Conservation (phyloP, 257 asterid species). For the Striga asiatica region DNA sequence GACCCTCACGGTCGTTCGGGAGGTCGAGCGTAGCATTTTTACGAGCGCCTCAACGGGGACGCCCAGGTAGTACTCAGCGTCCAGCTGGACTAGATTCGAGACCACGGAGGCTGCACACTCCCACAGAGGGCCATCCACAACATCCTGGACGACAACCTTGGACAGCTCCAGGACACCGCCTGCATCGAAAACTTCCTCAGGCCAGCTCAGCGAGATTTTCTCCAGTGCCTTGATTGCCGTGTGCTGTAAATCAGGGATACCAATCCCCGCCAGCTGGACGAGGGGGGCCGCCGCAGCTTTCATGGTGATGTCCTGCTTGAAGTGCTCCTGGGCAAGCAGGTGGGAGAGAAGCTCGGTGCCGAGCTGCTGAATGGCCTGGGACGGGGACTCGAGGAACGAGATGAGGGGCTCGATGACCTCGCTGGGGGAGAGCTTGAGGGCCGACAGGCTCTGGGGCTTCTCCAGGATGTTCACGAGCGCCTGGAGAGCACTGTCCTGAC, state of each 20-base stretch:
- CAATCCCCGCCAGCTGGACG: conserved; percentile 71
- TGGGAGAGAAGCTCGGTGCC: conserved; percentile 72
- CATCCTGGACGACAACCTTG: conserved; percentile 60
- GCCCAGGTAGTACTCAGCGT: conserved; percentile 45
- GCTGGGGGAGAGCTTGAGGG: conserved; percentile 60
- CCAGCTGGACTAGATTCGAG: conserved; percentile 43
- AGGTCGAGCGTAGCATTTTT: conserved; percentile 51
- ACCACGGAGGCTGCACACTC: conserved; percentile 76
- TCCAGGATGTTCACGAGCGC: conserved; percentile 81
- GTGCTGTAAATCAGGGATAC: conserved; percentile 60
- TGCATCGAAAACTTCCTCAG: conserved; percentile 71
- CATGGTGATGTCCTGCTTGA: conserved; percentile 69
- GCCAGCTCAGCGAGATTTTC: conserved; percentile 69
- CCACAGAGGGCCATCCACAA: conserved; percentile 52
- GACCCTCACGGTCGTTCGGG: conserved; percentile 36
- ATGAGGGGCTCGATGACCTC: conserved; percentile 72
- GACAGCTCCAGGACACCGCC: conserved; percentile 79
- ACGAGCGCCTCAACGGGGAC: conserved; percentile 64
- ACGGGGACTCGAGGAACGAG: conserved; percentile 64
- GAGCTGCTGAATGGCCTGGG: conserved; percentile 83
- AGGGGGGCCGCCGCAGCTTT: conserved; percentile 71
- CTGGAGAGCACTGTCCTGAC: conserved; percentile 89
- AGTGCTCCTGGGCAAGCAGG: conserved; percentile 75
- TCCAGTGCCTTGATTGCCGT: conserved; percentile 77
- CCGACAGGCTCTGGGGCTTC: conserved; percentile 67